Base-by-base conservation (phyloP, 2,329 filamentous ascomycete species). In the Sclerotinia spermophila region DNA sequence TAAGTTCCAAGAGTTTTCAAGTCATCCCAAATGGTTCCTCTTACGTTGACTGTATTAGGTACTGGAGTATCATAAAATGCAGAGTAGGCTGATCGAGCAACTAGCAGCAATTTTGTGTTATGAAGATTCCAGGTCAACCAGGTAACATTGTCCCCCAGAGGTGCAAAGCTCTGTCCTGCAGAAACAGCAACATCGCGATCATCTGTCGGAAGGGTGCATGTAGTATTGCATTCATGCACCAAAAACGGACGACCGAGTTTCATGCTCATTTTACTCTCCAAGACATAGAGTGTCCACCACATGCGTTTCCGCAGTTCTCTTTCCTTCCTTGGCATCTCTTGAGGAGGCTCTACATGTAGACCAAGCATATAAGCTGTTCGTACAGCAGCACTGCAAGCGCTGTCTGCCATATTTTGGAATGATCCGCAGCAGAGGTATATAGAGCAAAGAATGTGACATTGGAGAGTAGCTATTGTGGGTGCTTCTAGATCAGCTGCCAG, bases 271-370 rank as follows among this genome's bases (percentile, higher is more conserved):
- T 81, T 81, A 67, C 75, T 79, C 69, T 85, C 83, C 44, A 84
- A 75, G 6, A 78, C 76, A 72, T 82, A 84, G 5, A 84, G 69
- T 0, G 75, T 77, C 83, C 83, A 84, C 83, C 83, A 85, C n/a
- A 84, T 59, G 2, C 82, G 79, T 71, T 80, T 83, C 6, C 82
- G 79, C 69, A 83, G 71, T 71, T 84, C 82, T 58, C 76, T 73
- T 67, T 81, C 72, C 4, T 67, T 45, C 27, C 70, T 59, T n/a
- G 73, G 75, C 71, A 82, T 75, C 56, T 72, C 71, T n/a, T 74
- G 59, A 0, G 79, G 77, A 1, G 82, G 81, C 17, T 83, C 81
- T 1, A 79, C 71, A 74, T 84, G 81, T 7, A 83, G 74, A 1
- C 82, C 82, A 2, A 83, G 75, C 42, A 80, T 80, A 66, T 81